Percentiles rank a stretch among this genome's conserved stretches.
Evolutionary conservation across 768 basidiomycete species (phyloP).

Genomic region (Suillus plorans): DNA sequence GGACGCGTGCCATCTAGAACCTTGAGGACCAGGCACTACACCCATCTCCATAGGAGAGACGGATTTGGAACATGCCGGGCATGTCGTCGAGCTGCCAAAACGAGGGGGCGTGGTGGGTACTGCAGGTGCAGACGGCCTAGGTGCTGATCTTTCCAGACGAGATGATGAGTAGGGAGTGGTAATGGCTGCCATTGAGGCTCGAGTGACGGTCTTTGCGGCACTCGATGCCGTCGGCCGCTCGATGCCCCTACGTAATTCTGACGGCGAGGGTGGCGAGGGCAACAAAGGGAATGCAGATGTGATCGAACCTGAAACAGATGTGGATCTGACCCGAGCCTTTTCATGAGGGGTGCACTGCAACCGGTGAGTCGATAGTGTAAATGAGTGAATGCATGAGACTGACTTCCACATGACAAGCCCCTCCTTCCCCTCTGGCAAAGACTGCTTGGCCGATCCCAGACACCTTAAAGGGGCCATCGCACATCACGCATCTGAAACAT

Average conservation of each 20-base stretch:
- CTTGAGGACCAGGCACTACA: constrained; percentile 82
- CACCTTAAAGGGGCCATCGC: constrained; percentile 64
- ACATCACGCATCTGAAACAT: constrained; percentile 75
- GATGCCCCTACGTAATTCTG: constrained; percentile 19
- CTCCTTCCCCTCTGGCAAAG: constrained; percentile 65
- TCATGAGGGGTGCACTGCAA: constrained; percentile 46
- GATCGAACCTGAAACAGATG: constrained; percentile 6
- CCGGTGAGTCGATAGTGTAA: constrained; percentile 10
- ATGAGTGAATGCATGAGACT: constrained; percentile 7
- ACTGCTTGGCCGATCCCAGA: constrained; percentile 58
- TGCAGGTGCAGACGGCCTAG: constrained; percentile 14
- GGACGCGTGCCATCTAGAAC: constrained; percentile 73
- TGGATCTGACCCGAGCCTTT: constrained; percentile 19
- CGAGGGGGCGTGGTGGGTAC: constrained; percentile 24
- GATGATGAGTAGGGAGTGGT: constrained; percentile 27
- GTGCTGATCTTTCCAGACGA: constrained; percentile 27
- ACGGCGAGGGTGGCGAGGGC: constrained; percentile 18
- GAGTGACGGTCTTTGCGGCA: constrained; percentile 1
- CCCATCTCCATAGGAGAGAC: constrained; percentile 86
- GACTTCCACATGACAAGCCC: constrained; percentile 69
- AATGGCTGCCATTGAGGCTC: constrained; percentile 14
- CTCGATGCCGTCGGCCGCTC: constrained; percentile 12
- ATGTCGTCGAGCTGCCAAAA: constrained; percentile 44
- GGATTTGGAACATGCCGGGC: constrained; percentile 71
- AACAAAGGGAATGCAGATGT: constrained; percentile 14